Base-by-base conservation (phyloP, 257 asterid genomes). In the Nicotiana undulata region DNA sequence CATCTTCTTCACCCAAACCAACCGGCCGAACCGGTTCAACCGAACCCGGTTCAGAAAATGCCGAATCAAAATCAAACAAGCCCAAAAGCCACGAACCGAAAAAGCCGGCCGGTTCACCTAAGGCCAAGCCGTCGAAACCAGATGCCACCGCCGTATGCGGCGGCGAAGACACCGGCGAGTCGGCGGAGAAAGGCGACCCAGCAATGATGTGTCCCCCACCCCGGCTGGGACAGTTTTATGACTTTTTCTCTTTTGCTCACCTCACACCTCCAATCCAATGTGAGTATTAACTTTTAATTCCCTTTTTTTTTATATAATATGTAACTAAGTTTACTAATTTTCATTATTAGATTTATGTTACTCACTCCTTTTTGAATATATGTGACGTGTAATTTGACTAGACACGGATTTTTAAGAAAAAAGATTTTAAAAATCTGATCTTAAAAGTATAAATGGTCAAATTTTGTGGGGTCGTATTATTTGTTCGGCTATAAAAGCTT, bases 211-310 rank as follows among this genome's bases (percentile, higher is more conserved):
- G 80, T 81, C 98, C 98, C 10, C 98, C 97, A 79, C 98, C 92
- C 63, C 88, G 85, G 88, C 91, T 94, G 17, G 95, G 93, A 55
- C 95, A 89, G 85, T 92, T 92, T 83, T 93, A 92, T 86, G 95
- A 93, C 52, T 93, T 93, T 86, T 91, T 93, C 92, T 90, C 97
- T 2, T 89, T 93, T 85, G 85, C 95, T 75, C 93, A 93, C 85
- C 94, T 93, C 85, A 84, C 93, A 77, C 91, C 97, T 37, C 98
- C 98, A 7, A 85, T 93, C 86, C 98, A 93, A 60, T 92, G 98
- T 93, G 81, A 91, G 96, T 63, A 46, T 52, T n/a, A 20, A 53
- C 9, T 22, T 40, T 66, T 5, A 4, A 37, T 65, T 26, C 4
- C 4, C 60, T 77, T 83, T 65, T 37, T 28, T 7, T 20, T 7